phyloP scores from a whole-genome alignment of 805 yeast genomes.

The Wickerhamiella vanderwaltii region DNA sequence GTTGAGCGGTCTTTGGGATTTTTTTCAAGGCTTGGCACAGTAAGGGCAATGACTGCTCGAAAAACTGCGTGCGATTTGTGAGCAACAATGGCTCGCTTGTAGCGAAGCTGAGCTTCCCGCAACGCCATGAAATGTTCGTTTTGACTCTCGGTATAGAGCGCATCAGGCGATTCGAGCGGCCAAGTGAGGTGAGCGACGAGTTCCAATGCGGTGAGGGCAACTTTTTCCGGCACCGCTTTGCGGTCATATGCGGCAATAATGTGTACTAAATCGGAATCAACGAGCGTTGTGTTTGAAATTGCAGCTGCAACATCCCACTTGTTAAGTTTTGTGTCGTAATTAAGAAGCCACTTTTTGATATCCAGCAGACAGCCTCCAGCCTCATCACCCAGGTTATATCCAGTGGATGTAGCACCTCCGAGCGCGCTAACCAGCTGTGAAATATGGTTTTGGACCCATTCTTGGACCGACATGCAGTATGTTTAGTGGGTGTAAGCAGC shows the following conservation, averaged over 20 bases:
- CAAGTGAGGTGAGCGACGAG: conserved; percentile 72
- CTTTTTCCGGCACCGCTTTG: conserved; percentile 36
- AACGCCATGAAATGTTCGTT: conserved; percentile 37
- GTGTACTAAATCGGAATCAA: conserved; percentile 50
- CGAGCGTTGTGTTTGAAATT: conserved; percentile 66
- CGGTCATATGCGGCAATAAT: conserved; percentile 67
- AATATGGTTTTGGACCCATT: neutral
- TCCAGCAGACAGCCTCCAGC: conserved; percentile 79
- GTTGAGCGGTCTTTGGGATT: conserved; percentile 52
- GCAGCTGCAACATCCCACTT: conserved; percentile 79
- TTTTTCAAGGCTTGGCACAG: conserved; percentile 27
- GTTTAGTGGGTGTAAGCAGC: too few relatives aligned
- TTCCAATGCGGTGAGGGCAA: conserved; percentile 65
- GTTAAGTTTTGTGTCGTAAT: conserved; percentile 62
- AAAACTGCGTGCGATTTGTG: conserved; percentile 50
- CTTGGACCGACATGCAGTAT: neutral
- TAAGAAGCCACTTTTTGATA: conserved; percentile 73
- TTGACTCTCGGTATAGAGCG: neutral
- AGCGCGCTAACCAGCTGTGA: conserved; percentile 8
- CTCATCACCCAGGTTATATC: conserved; percentile 77
- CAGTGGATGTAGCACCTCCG: conserved; percentile 21
- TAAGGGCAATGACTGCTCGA: conserved; percentile 56
- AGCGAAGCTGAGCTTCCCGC: conserved; percentile 52
- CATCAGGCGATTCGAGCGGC: conserved; percentile 56
- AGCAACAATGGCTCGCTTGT: conserved; percentile 55